A percentile compares a stretch with the other conserved stretches of the same genome.
These are phyloP conservation scores for Phialocephala sp. DNA, from an alignment of 2,329 filamentous ascomycete genomes.

Conservation along the genomic window DNA sequence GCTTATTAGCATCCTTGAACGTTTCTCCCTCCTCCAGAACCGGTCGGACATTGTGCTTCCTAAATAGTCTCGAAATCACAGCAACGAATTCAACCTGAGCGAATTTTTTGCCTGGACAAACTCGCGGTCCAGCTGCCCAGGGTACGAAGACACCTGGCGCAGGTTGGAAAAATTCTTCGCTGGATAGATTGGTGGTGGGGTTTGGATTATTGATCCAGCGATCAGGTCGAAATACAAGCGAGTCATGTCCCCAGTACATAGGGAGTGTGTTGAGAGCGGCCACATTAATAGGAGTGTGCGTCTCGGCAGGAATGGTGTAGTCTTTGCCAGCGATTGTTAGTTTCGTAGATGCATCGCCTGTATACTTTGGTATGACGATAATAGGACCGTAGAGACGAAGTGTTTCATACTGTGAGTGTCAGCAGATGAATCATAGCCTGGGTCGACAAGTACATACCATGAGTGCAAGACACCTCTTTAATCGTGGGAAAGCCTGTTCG, in stretches of 20 bases:
- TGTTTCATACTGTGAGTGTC: conserved; percentile 46
- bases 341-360: conserved; percentile 31
- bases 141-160: conserved; percentile 24
- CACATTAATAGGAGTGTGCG: conserved; percentile 26
- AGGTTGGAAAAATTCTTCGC: conserved; percentile 15
- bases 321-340: conserved; percentile 11
- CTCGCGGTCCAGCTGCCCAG: conserved; percentile 28
- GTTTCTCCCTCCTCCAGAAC: conserved; percentile 20
- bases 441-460: conserved; percentile 36
- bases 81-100: conserved; percentile 35
- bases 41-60: conserved; percentile 17
- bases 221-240: conserved; percentile 24
- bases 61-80: conserved; percentile 27
- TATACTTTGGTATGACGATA: conserved; percentile 58
- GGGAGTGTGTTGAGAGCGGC: conserved; percentile 22
- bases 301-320: conserved; percentile 36
- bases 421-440: not conserved
- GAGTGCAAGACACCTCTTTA: conserved; percentile 49
- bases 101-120: conserved; percentile 35
- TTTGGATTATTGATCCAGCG: conserved; percentile 27
- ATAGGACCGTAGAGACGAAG: conserved; percentile 61
- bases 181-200: not conserved
- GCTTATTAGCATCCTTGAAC: conserved; percentile 24
- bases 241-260: conserved; percentile 30
- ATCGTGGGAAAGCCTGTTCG: conserved; percentile 45